Evolutionary conservation across 345 rosid genomes (phyloP).

Genomic region (Eucalyptus brandiana): DNA sequence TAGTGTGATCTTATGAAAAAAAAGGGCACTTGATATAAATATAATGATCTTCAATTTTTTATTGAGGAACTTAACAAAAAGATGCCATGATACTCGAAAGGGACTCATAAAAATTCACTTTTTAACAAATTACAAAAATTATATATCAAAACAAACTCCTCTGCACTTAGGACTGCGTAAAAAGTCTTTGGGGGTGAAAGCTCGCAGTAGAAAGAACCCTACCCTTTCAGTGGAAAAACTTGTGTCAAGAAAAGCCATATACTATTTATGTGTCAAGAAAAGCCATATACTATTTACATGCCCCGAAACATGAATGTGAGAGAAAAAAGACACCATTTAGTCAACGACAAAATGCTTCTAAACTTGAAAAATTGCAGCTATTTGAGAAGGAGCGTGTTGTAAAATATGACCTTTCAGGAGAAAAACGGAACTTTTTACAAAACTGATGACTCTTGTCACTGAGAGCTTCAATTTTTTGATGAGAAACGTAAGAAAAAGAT

Average conservation of each 20-base stretch:
- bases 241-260: background rate
- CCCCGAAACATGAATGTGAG: background rate
- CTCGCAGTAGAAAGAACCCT: background rate
- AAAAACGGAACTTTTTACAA: background rate
- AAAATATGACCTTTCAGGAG: background rate
- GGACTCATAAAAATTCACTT: background rate
- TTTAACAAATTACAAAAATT: background rate
- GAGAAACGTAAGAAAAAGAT: no score
- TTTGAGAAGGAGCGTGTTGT: background rate
- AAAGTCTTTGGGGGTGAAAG: background rate
- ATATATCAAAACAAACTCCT: background rate
- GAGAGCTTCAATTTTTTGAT: background rate
- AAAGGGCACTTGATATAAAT: background rate
- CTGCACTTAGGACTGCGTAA: background rate
- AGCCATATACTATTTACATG: background rate
- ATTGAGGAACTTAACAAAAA: background rate
- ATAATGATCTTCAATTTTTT: background rate
- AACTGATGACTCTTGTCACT: background rate
- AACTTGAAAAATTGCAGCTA: background rate
- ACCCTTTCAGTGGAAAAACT: background rate
- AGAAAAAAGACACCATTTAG: background rate
- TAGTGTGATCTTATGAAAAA: background rate
- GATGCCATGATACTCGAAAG: background rate
- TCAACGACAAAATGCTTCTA: background rate
- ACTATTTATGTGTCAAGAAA: background rate